Evolutionary conservation across 768 basidiomycete species (phyloP).

Genomic region (Saitozyma podzolica): DNA sequence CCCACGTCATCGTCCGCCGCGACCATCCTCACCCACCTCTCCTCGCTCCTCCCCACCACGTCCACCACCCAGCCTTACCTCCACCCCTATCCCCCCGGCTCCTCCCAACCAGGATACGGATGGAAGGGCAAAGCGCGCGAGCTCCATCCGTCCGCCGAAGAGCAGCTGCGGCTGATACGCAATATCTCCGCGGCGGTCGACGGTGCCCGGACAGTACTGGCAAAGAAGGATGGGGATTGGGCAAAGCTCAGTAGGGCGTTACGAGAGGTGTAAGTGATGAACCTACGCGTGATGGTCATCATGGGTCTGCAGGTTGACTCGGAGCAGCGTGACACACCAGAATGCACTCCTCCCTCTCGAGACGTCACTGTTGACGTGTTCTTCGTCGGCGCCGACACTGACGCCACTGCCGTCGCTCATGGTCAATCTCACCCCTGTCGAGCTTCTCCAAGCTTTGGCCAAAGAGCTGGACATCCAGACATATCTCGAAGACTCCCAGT

Average conservation of each 20-base stretch:
- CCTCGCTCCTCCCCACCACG: background rate
- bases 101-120: background rate
- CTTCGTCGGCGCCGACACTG: background rate
- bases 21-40: background rate
- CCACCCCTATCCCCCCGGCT: constrained; percentile 29
- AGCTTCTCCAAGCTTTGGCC: constrained; percentile 28
- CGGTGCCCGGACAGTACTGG: constrained; percentile 5
- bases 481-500: constrained; percentile 47
- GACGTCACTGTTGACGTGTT: background rate
- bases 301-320: too few species aligned
- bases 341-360: constrained; percentile 10
- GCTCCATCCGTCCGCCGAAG: background rate
- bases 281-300: background rate
- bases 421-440: constrained; percentile 14
- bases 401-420: constrained; percentile 17
- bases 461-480: constrained; percentile 29
- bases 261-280: constrained; percentile 31
- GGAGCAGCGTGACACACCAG: constrained; percentile 25
- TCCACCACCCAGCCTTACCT: constrained; percentile 19
- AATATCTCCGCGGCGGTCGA: constrained; percentile 4
- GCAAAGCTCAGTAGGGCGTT: constrained; percentile 25
- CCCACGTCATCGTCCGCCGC: too few species aligned
- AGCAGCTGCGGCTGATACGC: constrained; percentile 11
- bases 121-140: constrained; percentile 14
- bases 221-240: constrained; percentile 15